Base-by-base conservation (phyloP, 1,139 yeast genomes). In the Protomyces gravidus region DNA sequence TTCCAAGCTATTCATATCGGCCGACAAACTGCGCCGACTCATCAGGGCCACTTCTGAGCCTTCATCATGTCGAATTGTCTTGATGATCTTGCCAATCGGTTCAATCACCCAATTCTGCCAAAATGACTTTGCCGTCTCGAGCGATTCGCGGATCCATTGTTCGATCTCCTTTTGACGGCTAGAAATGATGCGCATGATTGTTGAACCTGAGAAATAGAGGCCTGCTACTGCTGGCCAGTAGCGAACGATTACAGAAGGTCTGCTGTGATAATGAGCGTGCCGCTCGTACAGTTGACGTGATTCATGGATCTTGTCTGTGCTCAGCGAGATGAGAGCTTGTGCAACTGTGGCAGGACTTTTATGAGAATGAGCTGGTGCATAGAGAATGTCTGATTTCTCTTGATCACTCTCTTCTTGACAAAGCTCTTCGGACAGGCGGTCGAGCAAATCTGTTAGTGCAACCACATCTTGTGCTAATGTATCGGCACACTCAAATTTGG, bases 11-110 rank as follows among this genome's bases (percentile, higher is more conserved):
- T 82, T 80, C 64, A 89, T 74, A 67, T 90, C 97, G 0, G 94
- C 82, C 56, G 80, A 78, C 19, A 92, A 75, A 1, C 96, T 85
- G 63, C 87, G 86, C 68, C 85, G 85, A 6, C 94, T 83, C 71
- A 89, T 84, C 30, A 92, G 81, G 0, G 94, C 85, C 33, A 89
- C 79, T 62, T 83, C 81, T 2, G 84, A 81, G 55, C 77, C 76
- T 33, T 83, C 84, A 69, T 90, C 97, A 69, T 88, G 94, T 60
- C 95, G 79, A 26, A 92, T 83, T 0, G 95, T 89, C 56, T 81
- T 79, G 65, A 89, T 74, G 68, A 92, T 85, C 66, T 86, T 85
- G 52, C 76, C 75, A n/a, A 87, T 69, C 0, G 98, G 97, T 55
- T 80, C 80, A 30, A 88, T 73, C 2, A 92, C 78, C 97, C 97